Conservation (phyloP, 1,139 yeast genomes). For the Sugiyamaella pinicola region DNA sequence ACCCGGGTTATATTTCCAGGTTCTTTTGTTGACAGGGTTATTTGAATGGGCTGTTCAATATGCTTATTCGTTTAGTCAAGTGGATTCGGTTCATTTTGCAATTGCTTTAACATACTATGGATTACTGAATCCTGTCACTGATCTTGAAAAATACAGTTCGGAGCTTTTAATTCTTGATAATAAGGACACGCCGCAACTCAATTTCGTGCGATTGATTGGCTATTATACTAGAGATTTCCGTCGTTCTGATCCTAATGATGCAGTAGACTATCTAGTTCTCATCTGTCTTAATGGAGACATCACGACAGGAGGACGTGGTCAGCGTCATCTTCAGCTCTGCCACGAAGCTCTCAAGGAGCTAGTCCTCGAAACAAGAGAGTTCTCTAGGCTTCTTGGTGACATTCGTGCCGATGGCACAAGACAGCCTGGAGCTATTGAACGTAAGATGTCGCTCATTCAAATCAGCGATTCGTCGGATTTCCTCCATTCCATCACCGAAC, state of each 20-base stretch:
- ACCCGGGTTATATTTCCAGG: slow-evolving; percentile 71
- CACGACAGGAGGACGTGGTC: slow-evolving; percentile 31
- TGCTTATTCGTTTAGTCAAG: slow-evolving; percentile 66
- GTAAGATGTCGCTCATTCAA: slow-evolving; percentile 67
- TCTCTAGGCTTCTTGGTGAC: slow-evolving; percentile 76
- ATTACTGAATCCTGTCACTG: slow-evolving; percentile 55
- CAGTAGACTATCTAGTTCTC: slow-evolving; percentile 80
- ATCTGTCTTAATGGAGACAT: slow-evolving; percentile 57
- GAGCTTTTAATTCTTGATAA: slow-evolving; percentile 34
- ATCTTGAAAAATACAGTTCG: slow-evolving; percentile 27
- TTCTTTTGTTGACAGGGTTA: slow-evolving; percentile 72
- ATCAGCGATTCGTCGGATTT: slow-evolving; percentile 57
- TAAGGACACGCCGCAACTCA: slow-evolving; percentile 37
- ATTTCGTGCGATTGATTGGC: slow-evolving; percentile 46
- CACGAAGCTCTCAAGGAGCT: slow-evolving; percentile 84
- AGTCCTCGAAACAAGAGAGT: slow-evolving; percentile 84
- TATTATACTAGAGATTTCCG: slow-evolving; percentile 75
- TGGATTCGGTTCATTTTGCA: slow-evolving; percentile 89
- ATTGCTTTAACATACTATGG: slow-evolving; percentile 80
- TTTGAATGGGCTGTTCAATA: slow-evolving; percentile 81
- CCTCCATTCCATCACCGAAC: slow-evolving; percentile 72
- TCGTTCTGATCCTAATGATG: slow-evolving; percentile 83
- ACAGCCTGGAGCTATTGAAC: slow-evolving; percentile 82
- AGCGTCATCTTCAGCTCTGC: slow-evolving; percentile 52
- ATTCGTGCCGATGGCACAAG: slow-evolving; percentile 75